phyloP scores from a whole-genome alignment of 2,329 filamentous ascomycete species.

The Pestalotiopsis sp. region DNA sequence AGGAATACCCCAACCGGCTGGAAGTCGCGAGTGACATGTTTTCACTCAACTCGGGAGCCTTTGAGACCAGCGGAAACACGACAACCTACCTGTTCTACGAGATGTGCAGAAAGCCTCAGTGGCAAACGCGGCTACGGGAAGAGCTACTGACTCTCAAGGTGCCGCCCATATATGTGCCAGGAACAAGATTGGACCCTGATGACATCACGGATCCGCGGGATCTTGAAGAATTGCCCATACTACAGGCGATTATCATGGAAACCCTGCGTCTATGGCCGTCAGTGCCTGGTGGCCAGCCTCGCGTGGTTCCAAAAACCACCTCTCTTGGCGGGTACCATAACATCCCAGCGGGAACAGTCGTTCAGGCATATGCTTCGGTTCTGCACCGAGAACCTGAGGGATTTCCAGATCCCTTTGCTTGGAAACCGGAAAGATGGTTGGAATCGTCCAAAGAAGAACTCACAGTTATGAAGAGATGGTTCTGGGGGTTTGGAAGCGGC shows the following conservation, averaged over 20 bases:
- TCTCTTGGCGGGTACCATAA: background rate
- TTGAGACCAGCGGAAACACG: background rate
- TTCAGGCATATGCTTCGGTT: background rate
- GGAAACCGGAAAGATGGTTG: background rate
- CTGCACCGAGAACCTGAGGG: background rate
- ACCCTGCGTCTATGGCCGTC: background rate
- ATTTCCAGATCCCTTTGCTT: background rate
- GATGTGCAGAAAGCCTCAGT: background rate
- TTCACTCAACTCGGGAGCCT: background rate
- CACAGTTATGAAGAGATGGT: background rate
- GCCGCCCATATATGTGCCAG: background rate
- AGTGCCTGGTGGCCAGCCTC: background rate
- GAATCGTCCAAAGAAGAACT: background rate
- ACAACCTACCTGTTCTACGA: background rate
- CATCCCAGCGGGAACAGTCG: background rate
- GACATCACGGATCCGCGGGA: background rate
- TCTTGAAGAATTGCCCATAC: background rate
- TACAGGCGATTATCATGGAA: background rate
- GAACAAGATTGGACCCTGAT: background rate
- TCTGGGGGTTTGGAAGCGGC: background rate
- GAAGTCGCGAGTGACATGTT: background rate
- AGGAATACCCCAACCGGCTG: background rate
- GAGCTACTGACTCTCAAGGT: background rate
- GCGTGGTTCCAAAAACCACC: background rate
- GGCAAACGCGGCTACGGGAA: background rate